Evolutionary conservation across 2,329 filamentous ascomycete genomes (phyloP).

Genomic region (Dothideomycetes sp.): DNA sequence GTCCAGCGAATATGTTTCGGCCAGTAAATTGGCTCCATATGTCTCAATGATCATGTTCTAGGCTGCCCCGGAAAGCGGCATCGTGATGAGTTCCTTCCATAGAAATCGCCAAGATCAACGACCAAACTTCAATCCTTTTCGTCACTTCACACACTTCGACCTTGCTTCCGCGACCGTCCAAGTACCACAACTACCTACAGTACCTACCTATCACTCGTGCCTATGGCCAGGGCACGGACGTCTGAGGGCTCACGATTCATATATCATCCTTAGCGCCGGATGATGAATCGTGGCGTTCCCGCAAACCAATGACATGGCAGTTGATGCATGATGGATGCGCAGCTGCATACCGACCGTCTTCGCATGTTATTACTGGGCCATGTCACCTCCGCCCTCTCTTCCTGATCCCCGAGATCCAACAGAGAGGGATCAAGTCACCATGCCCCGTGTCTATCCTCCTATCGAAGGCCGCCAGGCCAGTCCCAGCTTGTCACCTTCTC

Average conservation of each 20-base stretch:
- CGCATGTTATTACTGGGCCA: neutral
- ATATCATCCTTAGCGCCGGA: neutral
- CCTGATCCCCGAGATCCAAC: neutral
- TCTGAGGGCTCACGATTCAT: neutral
- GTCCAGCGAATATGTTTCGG: no score
- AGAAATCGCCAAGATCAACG: no score
- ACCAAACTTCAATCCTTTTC: no score
- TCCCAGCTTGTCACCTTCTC: slow-evolving; percentile 60
- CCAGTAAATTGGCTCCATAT: no score
- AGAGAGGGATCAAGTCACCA: slow-evolving; percentile 18
- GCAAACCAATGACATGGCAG: slow-evolving; percentile 4
- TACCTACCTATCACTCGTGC: no score
- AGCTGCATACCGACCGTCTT: neutral
- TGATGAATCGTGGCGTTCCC: slow-evolving; percentile 8
- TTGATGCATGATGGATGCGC: slow-evolving; percentile 1
- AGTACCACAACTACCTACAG: no score
- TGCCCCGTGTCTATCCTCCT: slow-evolving; percentile 43
- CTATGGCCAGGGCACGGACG: no score
- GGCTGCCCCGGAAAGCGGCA: no score
- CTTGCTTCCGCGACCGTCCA: no score
- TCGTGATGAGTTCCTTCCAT: no score
- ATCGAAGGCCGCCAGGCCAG: slow-evolving; percentile 35
- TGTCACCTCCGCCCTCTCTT: neutral
- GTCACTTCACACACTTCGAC: no score
- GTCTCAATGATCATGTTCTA: no score